These are phyloP conservation scores for Ottelia alismoides DNA, from an alignment of 106 monocot genomes.

Conservation along the genomic window DNA sequence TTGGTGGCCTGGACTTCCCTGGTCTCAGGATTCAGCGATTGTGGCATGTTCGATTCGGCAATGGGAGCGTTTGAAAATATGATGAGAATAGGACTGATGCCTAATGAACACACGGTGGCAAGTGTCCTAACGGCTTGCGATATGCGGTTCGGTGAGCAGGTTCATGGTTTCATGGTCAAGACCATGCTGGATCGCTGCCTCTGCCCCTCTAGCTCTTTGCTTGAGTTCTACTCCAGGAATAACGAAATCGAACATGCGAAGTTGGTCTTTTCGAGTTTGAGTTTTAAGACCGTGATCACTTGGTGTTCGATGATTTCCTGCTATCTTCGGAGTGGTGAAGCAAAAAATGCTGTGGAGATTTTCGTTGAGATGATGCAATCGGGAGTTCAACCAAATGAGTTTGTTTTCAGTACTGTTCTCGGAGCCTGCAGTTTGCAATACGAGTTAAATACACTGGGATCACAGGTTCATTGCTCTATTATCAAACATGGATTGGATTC, in stretches of 20 bases:
- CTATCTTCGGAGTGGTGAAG: constrained; percentile 19
- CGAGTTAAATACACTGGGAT: constrained; percentile 15
- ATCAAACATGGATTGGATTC: constrained; percentile 34
- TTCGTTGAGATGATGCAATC: constrained; percentile 35
- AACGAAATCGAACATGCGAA: constrained; percentile 14
- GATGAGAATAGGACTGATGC: constrained; percentile 25
- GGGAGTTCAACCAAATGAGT: constrained; percentile 45
- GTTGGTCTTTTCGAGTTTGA: constrained; percentile 27
- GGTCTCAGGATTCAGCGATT: constrained; percentile 45
- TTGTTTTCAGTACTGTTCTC: constrained; percentile 34
- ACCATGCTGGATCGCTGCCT: constrained; percentile 17
- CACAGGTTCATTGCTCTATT: constrained; percentile 38
- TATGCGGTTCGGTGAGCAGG: constrained; percentile 45
- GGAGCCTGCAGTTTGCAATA: constrained; percentile 29
- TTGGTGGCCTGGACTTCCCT: constrained; percentile 53
- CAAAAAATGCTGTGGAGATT: constrained; percentile 29
- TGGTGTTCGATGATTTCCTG: constrained; percentile 78
- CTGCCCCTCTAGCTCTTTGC: constrained; percentile 33
- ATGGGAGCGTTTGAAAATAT: constrained; percentile 27
- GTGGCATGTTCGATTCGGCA: constrained; percentile 21
- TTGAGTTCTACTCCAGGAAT: constrained; percentile 61
- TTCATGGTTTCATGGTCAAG: constrained; percentile 76
- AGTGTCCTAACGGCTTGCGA: constrained; percentile 40
- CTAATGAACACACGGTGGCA: constrained; percentile 57
- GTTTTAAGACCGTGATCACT: constrained; percentile 38